phyloP scores from a whole-genome alignment of 495 filamentous ascomycete species.

The Aspergillus olivimuriae region DNA sequence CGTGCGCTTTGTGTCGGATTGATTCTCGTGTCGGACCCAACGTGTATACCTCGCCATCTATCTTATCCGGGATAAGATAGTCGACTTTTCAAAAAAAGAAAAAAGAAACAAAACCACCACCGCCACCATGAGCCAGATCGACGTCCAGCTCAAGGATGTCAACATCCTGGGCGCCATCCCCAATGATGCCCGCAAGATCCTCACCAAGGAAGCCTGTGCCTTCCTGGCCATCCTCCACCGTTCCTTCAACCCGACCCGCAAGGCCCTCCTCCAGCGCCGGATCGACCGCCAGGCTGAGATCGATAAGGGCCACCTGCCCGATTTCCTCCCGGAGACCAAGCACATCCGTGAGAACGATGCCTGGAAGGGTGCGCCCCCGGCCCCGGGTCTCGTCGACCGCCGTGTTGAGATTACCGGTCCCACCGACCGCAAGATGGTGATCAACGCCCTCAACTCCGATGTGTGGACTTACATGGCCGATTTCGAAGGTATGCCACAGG shows the following conservation, averaged over 20 bases:
- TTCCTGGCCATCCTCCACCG: constrained; percentile 94
- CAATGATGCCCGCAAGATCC: constrained; percentile 79
- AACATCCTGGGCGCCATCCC: constrained; percentile 71
- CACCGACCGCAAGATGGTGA: constrained; percentile 98
- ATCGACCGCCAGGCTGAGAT: constrained; percentile 86
- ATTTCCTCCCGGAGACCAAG: constrained; percentile 94
- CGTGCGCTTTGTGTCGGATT: no score
- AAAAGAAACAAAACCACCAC: constrained; percentile 4
- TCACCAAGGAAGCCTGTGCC: constrained; percentile 83
- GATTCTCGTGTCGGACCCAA: no score
- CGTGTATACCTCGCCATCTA: no score
- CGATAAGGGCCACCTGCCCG: constrained; percentile 83
- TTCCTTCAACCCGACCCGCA: constrained; percentile 86
- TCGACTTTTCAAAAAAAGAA: neutral
- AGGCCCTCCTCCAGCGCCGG: constrained; percentile 82
- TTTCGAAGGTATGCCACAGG: constrained; percentile 68
- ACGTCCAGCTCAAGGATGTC: constrained; percentile 80
- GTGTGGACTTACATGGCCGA: constrained; percentile 99
- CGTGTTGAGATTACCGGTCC: constrained; percentile 98
- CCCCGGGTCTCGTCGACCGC: constrained; percentile 88
- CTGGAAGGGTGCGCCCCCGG: constrained; percentile 92
- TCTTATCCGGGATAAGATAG: neutral
- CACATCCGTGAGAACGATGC: constrained; percentile 91
- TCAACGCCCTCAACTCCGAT: constrained; percentile 94
- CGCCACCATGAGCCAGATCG: constrained; percentile 60